Percentiles rank a stretch among this genome's conserved stretches.
phyloP scores from a whole-genome alignment of 1,284 basidiomycete species.

The Sutorius eximius region DNA sequence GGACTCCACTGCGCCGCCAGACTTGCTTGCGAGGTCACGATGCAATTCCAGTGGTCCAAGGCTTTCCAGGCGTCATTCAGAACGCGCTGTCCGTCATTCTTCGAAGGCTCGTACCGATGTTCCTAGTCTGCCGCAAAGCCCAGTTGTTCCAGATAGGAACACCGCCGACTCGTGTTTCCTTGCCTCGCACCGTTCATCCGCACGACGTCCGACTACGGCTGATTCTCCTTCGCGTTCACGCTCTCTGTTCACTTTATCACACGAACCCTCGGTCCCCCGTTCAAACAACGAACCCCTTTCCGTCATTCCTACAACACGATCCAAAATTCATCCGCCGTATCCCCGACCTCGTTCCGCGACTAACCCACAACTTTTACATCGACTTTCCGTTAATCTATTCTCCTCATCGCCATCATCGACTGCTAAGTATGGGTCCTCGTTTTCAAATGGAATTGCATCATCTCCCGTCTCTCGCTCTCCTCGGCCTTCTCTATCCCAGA shows the following conservation, averaged over 20 bases:
- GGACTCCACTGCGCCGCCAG: slow-evolving; percentile 35
- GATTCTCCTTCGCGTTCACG: slow-evolving; percentile 30
- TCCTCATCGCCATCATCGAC: slow-evolving; percentile 45
- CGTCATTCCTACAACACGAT: slow-evolving; percentile 14
- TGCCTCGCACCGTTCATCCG: slow-evolving; percentile 8
- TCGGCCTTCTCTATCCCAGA: slow-evolving; percentile 47
- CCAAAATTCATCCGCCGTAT: slow-evolving; percentile 15
- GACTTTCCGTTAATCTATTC: slow-evolving; percentile 69
- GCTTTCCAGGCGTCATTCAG: slow-evolving; percentile 54
- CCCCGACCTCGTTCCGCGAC: slow-evolving; percentile 59
- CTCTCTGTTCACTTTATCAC: slow-evolving; percentile 28
- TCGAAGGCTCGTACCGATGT: slow-evolving; percentile 12
- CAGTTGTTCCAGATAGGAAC: slow-evolving; percentile 1
- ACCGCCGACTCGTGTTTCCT: slow-evolving; percentile 20
- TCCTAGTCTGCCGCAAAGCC: slow-evolving; percentile 17
- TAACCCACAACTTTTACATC: slow-evolving; percentile 69
- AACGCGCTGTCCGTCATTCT: slow-evolving; percentile 36
- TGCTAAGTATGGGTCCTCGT: slow-evolving; percentile 27
- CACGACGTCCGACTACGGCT: slow-evolving; percentile 31
- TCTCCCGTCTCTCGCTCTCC: slow-evolving; percentile 45
- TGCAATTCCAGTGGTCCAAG: slow-evolving; percentile 36
- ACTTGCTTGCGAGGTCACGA: slow-evolving; percentile 24
- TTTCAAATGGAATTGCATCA: slow-evolving; percentile 24
- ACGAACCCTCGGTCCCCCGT: slow-evolving; percentile 19
- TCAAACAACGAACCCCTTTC: slow-evolving; percentile 12